Base-by-base conservation (phyloP, 768 basidiomycete species). In the Boletus subparvulus region DNA sequence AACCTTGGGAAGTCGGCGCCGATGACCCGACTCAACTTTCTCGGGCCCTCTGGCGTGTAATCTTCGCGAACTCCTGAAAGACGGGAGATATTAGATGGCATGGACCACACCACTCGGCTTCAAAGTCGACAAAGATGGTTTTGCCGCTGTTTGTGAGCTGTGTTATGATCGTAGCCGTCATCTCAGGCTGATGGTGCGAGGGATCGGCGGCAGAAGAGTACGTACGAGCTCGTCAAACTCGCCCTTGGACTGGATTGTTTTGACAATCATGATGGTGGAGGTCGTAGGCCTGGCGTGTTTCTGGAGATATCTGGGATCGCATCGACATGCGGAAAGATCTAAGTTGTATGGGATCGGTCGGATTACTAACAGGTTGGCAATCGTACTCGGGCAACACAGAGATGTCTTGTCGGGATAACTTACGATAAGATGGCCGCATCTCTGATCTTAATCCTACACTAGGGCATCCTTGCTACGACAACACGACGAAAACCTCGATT, bases 1-100 rank as follows among this genome's bases (percentile, higher is more conserved):
- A 56, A 90, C 79, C 69, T 88, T 90, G 78, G 83, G 86, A 74
- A 88, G 91, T 74, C 75, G 56, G 85, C 14, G 17, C n/a, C n/a
- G n/a, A n/a, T n/a, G n/a, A n/a, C n/a, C n/a, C n/a, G n/a, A n/a
- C n/a, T n/a, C n/a, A n/a, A n/a, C n/a, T n/a, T n/a, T n/a, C n/a
- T n/a, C n/a, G 26, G 4, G 28, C 61, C 67, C 2, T 64, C 52
- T 44, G 55, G 59, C 3, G 64, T 58, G 0, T 48, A 42, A 12
- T 60, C 9, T 2, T 8, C 2, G 55, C 56, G 5, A 56, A 24
- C 0, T 6, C 0, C 2, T 59, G 19, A 13, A 71, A 70, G 2
- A 4, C 3, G 17, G 67, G 67, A 0, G 61, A 56, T 1, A 66
- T 65, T 0, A 6, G 0, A 24, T 3, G 58, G 47, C 64, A 65